Base-by-base conservation (phyloP, 2,329 filamentous ascomycete genomes). In the Lasiodiplodia gonubiensis region DNA sequence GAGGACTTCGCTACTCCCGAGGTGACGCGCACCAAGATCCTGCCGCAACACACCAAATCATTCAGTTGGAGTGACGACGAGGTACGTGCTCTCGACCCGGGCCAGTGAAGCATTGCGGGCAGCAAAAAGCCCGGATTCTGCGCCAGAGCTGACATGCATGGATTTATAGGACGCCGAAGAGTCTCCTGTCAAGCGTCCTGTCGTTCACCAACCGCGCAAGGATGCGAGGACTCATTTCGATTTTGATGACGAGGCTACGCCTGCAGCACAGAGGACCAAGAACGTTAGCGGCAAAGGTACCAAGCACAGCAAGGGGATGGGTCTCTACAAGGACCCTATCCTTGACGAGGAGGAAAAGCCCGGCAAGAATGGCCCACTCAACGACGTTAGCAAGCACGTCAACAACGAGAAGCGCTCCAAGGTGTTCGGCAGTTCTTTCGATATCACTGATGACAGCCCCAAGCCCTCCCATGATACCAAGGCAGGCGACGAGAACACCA, bases 191-290 rank as follows among this genome's bases (percentile, higher is more conserved):
- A 86, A 86, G 70, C 83, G 85, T 66, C 84, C 87, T 16, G 83
- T 86, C 39, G 84, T 87, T 46, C 82, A 85, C 73, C 91, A 91
- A 76, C 85, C 91, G 46, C 92, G 94, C 68, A 92, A 89, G 51
- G 92, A 96, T 73, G 90, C 91, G 21, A 89, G 94, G 75, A 82
- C 89, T 1, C 93, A 98, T 79, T 97, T 97, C 75, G 89, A 95
- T 69, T 86, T 97, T 73, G 84, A 87, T 65, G 94, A 98, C 75
- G 89, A 94, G 67, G 89, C 87, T 59, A 86, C 86, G 39, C 86
- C 87, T 60, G 80, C 83, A 18, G 84, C 82, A 8, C 82, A 85
- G 66, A 80, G 82, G 52, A 73, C 73, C 64, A 74, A 77, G 54
- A 69, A 73, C 5, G 64, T 69, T n/a, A 64, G 78, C 27, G 74